These are phyloP conservation scores for Hevea brasiliensis DNA, from an alignment of 345 rosid genomes.

Conservation along the genomic window DNA sequence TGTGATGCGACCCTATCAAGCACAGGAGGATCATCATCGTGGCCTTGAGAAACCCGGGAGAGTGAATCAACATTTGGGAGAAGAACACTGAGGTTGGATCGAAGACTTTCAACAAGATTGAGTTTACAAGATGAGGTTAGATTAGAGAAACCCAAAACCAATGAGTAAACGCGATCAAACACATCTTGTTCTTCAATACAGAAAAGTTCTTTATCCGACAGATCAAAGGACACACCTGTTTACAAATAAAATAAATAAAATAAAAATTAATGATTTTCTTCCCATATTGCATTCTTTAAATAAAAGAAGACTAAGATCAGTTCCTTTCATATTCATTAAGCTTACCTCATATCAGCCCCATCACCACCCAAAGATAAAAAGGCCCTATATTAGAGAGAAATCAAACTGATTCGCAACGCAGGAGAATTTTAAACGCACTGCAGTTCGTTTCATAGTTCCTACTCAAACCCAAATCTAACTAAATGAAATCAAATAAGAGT, in stretches of 20 bases:
- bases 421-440: no score
- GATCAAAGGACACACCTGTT: slow-evolving; percentile 80
- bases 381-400: background rate
- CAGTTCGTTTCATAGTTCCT: no score
- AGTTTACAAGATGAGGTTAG: slow-evolving; percentile 63
- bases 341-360: background rate
- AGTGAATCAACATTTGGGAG: slow-evolving; percentile 90
- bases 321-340: background rate
- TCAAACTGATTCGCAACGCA: background rate
- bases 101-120: slow-evolving; percentile 72
- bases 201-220: slow-evolving; percentile 88
- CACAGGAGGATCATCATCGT: slow-evolving; percentile 47
- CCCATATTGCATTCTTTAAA: background rate
- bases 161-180: slow-evolving; percentile 81
- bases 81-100: slow-evolving; percentile 89
- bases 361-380: background rate
- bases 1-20: slow-evolving; percentile 63
- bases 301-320: no score
- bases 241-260: slow-evolving; percentile 4
- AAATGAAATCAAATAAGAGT: no score
- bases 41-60: slow-evolving; percentile 50
- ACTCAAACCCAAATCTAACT: background rate
- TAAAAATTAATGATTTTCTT: background rate
- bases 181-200: slow-evolving; percentile 87
- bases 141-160: slow-evolving; percentile 47